Evolutionary conservation across 2,329 filamentous ascomycete species (phyloP), one percentile per base, ranked within the genome.

Genomic region (Penicillium sp.): DNA sequence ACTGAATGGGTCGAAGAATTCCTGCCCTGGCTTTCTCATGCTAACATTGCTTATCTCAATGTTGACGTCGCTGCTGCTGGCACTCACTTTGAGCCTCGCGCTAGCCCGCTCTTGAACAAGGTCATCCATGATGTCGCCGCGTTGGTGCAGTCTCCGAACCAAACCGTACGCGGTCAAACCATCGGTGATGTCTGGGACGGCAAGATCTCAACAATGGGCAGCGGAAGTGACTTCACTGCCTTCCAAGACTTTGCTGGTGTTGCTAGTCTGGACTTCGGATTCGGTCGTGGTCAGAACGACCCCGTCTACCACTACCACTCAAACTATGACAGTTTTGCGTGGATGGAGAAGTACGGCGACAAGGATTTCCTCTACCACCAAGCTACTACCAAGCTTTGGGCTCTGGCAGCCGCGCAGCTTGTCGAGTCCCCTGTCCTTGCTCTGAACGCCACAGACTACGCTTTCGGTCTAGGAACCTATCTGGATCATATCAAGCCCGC

Each of bases 1-100:
- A 96, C 92, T 0, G 92, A 96, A 69, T 96, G 92, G 91, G 91
- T 96, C 0, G 92, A 96, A 69, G 91, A 96, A 62, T 91, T 90
- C 65, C 75, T 95, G 0, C 88, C 90, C 0, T 96, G 91, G 91
- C 82, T 96, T 11, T 81, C 82, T 2, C 80, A 81, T 4, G 81
- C 88, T 39, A 88, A 86, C 53, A 83, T 96, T 14, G 91, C 91
- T 9, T 96, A 96, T 67, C 74, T 96, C 59, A 96, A 96, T 71
- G 85, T 96, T 52, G 92, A 96, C 64, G 86, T 91, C 5, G 90
- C 87, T 29, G 82, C 87, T 3, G 70, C 78, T 5, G 90, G 91
- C 0, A 82, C 84, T 0, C 54, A 79, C n/a, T 91, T 94, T 67
- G 64, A 67, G 2, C 82, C 85, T 14, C 77, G 83, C 0, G 89